phyloP scores from a whole-genome alignment of 371 early-diverging fungal species.

The Cladochytrium tenue region DNA sequence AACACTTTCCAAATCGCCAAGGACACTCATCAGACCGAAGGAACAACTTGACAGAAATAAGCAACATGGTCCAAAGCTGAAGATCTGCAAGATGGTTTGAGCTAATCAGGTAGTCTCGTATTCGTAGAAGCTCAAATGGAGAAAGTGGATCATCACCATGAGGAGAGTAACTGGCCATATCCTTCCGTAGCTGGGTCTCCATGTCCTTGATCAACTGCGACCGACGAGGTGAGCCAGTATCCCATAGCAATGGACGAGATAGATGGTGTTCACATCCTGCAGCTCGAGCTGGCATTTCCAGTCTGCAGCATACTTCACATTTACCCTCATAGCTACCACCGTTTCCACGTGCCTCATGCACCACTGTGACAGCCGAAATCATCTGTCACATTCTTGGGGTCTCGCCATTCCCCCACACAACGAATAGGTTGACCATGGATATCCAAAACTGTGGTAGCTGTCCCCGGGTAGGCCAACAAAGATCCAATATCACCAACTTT shows the following conservation, averaged over 20 bases:
- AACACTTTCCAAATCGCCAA: no score
- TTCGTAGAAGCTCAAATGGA: background rate
- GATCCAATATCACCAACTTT: background rate
- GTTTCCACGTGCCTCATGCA: background rate
- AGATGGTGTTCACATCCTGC: background rate
- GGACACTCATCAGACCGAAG: background rate
- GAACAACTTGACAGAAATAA: background rate
- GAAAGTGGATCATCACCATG: background rate
- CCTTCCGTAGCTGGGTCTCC: background rate
- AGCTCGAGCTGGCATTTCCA: background rate
- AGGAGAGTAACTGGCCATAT: background rate
- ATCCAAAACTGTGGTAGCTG: background rate
- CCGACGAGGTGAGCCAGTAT: background rate
- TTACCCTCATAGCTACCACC: background rate
- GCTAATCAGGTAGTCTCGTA: background rate
- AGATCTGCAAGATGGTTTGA: background rate
- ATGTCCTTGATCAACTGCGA: background rate
- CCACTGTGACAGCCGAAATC: background rate
- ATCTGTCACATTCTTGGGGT: background rate
- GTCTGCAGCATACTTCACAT: background rate
- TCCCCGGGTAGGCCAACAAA: background rate
- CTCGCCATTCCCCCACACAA: background rate
- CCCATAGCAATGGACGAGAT: background rate
- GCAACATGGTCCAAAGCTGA: slow-evolving; percentile 1
- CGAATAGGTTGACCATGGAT: background rate